A percentile compares a stretch with the other conserved stretches of the same genome.
Conservation (phyloP, 2,329 filamentous ascomycete species). For the Botrytis porri region DNA sequence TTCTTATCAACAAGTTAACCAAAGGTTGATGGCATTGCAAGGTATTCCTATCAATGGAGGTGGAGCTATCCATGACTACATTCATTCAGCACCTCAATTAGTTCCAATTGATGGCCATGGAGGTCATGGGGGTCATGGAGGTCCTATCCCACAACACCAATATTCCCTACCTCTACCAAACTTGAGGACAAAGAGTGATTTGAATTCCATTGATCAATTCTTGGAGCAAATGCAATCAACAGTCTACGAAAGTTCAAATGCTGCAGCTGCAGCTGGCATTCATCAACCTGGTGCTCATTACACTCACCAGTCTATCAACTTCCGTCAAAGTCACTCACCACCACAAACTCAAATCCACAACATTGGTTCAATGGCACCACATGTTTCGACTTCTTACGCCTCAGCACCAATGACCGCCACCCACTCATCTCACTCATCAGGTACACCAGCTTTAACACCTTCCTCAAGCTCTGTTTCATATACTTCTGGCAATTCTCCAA, state of each 20-base stretch:
- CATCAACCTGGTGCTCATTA: constrained; percentile 72
- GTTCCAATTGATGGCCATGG: constrained; percentile 52
- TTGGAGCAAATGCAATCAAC: constrained; percentile 95
- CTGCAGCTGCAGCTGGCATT: constrained; percentile 74
- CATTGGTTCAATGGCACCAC: constrained; percentile 32
- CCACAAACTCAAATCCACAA: constrained; percentile 39
- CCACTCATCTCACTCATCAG: constrained; percentile 52
- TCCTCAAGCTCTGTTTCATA: constrained; percentile 74
- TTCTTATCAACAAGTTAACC: constrained; percentile 89
- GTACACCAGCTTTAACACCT: constrained; percentile 74
- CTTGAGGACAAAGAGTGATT: constrained; percentile 86
- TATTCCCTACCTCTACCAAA: constrained; percentile 89
- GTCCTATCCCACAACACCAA: constrained; percentile 66
- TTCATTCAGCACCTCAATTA: constrained; percentile 49
- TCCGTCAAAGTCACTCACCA: constrained; percentile 57
- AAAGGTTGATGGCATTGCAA: constrained; percentile 80
- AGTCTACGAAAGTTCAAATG: constrained; percentile 87
- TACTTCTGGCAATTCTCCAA: constrained; percentile 72
- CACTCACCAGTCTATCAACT: constrained; percentile 51
- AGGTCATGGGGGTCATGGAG: constrained; percentile 40
- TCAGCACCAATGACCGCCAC: constrained; percentile 61
- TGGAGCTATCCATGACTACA: constrained; percentile 54
- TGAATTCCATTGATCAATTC: constrained; percentile 91
- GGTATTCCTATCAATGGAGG: constrained; percentile 58
- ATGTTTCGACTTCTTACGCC: constrained; percentile 44